phyloP scores from a whole-genome alignment of 768 basidiomycete genomes.

The Boletus subparvulus region DNA sequence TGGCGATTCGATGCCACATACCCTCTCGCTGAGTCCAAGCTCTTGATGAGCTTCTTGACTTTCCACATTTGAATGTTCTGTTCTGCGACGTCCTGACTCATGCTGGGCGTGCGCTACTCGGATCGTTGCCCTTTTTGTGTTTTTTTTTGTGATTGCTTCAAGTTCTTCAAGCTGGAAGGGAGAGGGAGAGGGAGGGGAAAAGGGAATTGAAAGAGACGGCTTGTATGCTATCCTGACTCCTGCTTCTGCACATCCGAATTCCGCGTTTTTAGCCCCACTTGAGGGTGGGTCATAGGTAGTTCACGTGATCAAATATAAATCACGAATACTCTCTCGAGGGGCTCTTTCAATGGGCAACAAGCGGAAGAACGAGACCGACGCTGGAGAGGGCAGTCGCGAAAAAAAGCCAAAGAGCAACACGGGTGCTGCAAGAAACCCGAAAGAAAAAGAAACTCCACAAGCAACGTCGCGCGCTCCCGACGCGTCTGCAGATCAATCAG shows the following conservation, averaged over 20 bases:
- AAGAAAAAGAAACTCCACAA: background rate
- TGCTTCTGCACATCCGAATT: slow-evolving; percentile 10
- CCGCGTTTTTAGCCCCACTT: slow-evolving; percentile 13
- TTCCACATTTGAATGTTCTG: slow-evolving; percentile 99
- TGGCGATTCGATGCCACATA: slow-evolving; percentile 11
- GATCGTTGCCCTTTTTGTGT: slow-evolving; percentile 6
- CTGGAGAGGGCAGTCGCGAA: background rate
- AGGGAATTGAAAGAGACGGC: background rate
- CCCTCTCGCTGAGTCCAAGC: slow-evolving; percentile 80
- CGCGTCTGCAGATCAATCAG: background rate
- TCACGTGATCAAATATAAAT: slow-evolving; percentile 11
- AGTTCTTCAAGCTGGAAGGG: slow-evolving; percentile 21
- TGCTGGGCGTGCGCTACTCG: slow-evolving; percentile 42
- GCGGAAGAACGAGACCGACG: slow-evolving; percentile 19
- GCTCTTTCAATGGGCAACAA: slow-evolving; percentile 17
- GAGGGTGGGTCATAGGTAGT: slow-evolving; percentile 18
- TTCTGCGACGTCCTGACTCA: slow-evolving; percentile 85
- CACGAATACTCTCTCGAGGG: no score
- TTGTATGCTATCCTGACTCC: background rate
- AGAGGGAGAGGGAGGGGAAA: slow-evolving; percentile 20
- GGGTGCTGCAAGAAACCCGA: slow-evolving; percentile 1
- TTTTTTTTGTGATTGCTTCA: slow-evolving; percentile 7
- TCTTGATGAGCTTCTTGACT: slow-evolving; percentile 98
- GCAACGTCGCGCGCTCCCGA: background rate
- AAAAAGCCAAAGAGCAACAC: slow-evolving; percentile 19